These are phyloP conservation scores for Fusarium fracticaudum DNA, from an alignment of 2,329 filamentous ascomycete genomes.

Conservation along the genomic window DNA sequence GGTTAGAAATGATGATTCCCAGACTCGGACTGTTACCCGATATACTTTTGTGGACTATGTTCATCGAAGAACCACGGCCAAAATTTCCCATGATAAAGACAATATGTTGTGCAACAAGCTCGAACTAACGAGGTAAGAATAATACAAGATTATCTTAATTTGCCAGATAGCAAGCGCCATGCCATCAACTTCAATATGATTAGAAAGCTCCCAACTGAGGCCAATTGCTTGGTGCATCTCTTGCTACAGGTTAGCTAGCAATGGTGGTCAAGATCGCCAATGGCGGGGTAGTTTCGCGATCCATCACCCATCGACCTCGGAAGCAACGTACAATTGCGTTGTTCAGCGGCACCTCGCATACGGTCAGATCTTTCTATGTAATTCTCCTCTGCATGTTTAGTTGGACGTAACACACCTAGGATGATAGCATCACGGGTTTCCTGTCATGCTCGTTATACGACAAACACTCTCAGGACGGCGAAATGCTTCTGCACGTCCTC, in stretches of 20 bases:
- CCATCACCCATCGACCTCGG: neutral
- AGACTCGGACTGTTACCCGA: neutral
- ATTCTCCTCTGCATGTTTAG: neutral
- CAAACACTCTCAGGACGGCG: neutral
- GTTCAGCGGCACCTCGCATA: neutral
- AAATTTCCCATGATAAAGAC: no score
- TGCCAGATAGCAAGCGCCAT: neutral
- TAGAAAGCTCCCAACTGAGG: neutral
- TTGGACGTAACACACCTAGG: neutral
- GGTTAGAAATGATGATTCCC: neutral
- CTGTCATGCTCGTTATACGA: neutral
- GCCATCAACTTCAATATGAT: neutral
- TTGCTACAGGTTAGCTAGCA: neutral
- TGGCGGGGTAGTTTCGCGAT: neutral
- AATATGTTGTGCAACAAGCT: neutral
- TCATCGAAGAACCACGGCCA: no score
- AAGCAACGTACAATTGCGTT: neutral
- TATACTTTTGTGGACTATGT: no score
- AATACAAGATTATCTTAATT: rapidly evolving
- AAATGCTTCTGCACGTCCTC: neutral
- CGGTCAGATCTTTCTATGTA: no score
- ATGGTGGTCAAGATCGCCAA: neutral
- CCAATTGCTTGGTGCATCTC: no score
- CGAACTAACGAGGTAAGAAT: neutral
- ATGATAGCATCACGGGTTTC: neutral